These are phyloP conservation scores for Globisporangium spinosum DNA, from an alignment of 352 stramenopile species.

Conservation along the genomic window DNA sequence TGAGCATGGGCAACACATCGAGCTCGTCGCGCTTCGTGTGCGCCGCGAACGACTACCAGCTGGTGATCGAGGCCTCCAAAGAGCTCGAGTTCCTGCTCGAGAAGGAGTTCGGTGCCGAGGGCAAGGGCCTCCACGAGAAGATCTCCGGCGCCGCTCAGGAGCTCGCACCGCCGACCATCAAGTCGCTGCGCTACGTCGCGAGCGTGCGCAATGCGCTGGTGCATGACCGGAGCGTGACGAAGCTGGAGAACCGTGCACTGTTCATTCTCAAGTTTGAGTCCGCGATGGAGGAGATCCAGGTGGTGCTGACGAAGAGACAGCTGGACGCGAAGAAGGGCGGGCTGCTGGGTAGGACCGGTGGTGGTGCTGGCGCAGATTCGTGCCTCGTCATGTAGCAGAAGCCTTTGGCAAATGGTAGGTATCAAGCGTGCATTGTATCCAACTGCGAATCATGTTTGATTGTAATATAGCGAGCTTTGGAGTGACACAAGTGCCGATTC, in stretches of 20 bases:
- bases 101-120: slow-evolving; percentile 57
- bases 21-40: slow-evolving; percentile 23
- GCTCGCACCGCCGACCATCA: slow-evolving; percentile 48
- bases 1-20: background rate
- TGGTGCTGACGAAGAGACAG: slow-evolving; percentile 56
- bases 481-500: background rate
- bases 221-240: slow-evolving; percentile 61
- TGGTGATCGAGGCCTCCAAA: slow-evolving; percentile 81
- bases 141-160: slow-evolving; percentile 41
- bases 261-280: slow-evolving; percentile 69
- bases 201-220: slow-evolving; percentile 82
- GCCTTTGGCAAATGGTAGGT: background rate
- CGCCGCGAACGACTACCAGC: slow-evolving; percentile 74
- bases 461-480: background rate
- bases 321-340: slow-evolving; percentile 20
- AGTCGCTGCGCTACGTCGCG: slow-evolving; percentile 73
- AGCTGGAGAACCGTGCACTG: slow-evolving; percentile 47
- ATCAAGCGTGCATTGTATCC: background rate
- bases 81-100: slow-evolving; percentile 72
- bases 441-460: background rate
- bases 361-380: background rate
- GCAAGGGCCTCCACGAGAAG: slow-evolving; percentile 73
- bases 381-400: slow-evolving; percentile 13
- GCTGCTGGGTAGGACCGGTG: background rate
- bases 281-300: slow-evolving; percentile 55